Evolutionary conservation across 164 flowering plant species (phyloP), one percentile per base, ranked within the genome.

Genomic region (Taxillus chinensis): DNA sequence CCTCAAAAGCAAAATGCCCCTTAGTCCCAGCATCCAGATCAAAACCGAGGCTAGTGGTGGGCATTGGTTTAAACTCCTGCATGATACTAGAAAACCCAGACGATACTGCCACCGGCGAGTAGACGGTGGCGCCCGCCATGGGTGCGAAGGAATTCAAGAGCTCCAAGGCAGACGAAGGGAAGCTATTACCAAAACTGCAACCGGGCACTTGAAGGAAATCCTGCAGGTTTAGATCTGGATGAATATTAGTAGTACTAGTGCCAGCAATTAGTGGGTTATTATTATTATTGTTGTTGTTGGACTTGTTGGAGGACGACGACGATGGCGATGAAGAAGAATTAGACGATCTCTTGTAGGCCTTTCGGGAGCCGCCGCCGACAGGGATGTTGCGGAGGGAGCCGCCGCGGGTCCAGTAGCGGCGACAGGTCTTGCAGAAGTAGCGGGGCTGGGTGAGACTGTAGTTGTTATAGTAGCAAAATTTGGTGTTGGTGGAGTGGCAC

Each of bases 341-440:
- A 38, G 75, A 54, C 16, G 74, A 71, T 66, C 85, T 78, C 7
- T 15, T 39, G 69, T 85, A 87, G 84, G 86, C 86, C 83, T 89
- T 92, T 69, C 95, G 83, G 52, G 96, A 86, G 11, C 95, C 95
- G 8, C 98, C 98, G 12, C 98, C 98, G 11, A 92, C 95, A n/a
- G 98, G 98, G 45, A 92, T 87, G 67, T 87, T 92, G 46, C 98
- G 79, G 4, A 92, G 79, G 17, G 98, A 84, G 5, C 98, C 98
- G 62, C 98, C 98, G 74, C 86, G 90, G 56, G 98, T 92, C 98
- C 98, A 92, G 43, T 92, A 92, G 78, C 98, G 82, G 72, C 92
- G 76, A 66, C 98, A 92, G 51, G 88, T 78, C 80, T 92, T 92
- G 80, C 98, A 92, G 62, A 92, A 89, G 72, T 87, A 92, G 57